Evolutionary conservation across 129 eudicot genomes (phyloP), one percentile per base, ranked within the genome.

Genomic region (Scalesia atractyloides): DNA sequence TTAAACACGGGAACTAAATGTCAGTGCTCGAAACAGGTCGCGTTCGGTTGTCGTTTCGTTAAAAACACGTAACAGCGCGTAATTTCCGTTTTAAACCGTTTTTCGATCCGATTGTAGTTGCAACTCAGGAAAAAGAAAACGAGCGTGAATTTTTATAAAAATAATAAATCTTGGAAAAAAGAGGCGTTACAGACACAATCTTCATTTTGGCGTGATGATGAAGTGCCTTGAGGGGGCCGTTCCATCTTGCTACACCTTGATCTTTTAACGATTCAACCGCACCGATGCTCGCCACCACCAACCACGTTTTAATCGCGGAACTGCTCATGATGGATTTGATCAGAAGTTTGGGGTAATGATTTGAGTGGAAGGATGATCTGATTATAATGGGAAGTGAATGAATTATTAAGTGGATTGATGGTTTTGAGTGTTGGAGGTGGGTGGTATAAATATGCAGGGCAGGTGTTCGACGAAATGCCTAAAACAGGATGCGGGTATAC

Each of bases 261-360:
- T 89, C 92, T 84, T 89, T 89, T 64, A 89, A 53, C 13, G 87
- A 89, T 49, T 86, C 96, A 36, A 89, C 84, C 1, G 88, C 88
- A 7, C 90, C 90, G 43, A 88, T 84, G 74, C 89, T 84, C 3
- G 90, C 91, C 11, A 80, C 86, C 49, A 81, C 85, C 1, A 87
- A 20, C 93, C 93, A 90, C 1, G 91, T 81, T 76, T 77, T 88
- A 7, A 84, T 81, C 9, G 82, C 49, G 9, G 77, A 65, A 13
- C 14, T 64, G 69, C 37, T 72, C 85, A 77, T 77, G 12, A n/a
- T 17, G 50, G 16, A 75, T n/a, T n/a, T n/a, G 69, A 14, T 69
- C 0, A 17, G 61, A 70, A 36, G 1, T 70, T 50, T 58, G 44
- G 39, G 61, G 34, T 54, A 64, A 50, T 9, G 20, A 2, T 14